phyloP scores from a whole-genome alignment of 78 protist species.

The Paulinella micropora region DNA sequence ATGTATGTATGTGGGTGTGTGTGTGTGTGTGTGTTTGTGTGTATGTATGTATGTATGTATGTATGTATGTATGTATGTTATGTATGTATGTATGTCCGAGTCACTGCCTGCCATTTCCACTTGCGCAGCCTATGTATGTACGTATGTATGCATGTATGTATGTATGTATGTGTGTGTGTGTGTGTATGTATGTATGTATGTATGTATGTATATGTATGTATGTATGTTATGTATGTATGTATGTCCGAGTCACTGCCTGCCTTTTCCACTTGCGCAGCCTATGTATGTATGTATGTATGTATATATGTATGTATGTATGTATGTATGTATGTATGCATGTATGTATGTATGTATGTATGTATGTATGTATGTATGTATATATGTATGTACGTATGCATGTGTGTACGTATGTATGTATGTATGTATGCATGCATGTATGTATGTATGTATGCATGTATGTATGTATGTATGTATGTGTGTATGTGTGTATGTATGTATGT shows the following conservation, averaged over 20 bases:
- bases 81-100: too few species aligned
- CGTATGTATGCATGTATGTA: neutral
- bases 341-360: neutral
- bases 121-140: neutral
- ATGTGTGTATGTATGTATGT: neutral
- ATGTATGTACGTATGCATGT: neutral
- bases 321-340: neutral
- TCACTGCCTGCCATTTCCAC: neutral
- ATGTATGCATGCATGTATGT: neutral
- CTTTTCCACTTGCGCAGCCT: neutral
- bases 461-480: neutral
- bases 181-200: neutral
- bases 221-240: neutral
- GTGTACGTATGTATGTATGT: neutral
- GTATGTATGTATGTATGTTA: neutral
- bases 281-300: neutral
- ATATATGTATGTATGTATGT: neutral
- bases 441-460: neutral
- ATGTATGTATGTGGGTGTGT: neutral
- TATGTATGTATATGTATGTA: neutral
- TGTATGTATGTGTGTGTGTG: neutral
- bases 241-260: neutral
- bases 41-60: too few species aligned
- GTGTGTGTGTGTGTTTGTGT: too few species aligned
- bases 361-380: neutral